Conservation (phyloP, 768 basidiomycete species). For the Russula griseocarnosa region DNA sequence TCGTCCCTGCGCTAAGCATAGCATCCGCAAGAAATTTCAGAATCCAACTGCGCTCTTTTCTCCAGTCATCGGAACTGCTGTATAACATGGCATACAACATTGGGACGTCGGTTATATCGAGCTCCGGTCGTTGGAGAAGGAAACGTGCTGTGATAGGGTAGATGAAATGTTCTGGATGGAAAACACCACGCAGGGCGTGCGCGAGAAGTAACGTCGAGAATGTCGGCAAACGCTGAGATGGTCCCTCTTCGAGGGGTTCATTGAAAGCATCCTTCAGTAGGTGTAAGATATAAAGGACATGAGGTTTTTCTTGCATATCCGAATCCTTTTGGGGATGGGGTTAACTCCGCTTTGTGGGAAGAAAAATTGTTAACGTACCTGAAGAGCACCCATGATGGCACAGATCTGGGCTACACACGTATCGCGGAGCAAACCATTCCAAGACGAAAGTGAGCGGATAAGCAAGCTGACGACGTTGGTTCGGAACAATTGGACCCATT, state of each 20-base stretch:
- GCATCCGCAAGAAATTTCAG: conserved; percentile 78
- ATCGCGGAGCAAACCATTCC: conserved; percentile 54
- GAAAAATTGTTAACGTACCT: conserved; percentile 44
- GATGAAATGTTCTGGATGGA: conserved; percentile 83
- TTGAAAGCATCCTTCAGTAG: conserved; percentile 58
- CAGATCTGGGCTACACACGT: conserved; percentile 60
- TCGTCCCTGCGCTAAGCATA: conserved; percentile 52
- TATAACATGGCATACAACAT: conserved; percentile 89
- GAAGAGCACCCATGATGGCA: conserved; percentile 54
- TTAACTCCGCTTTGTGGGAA: not conserved
- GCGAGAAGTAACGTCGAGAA: conserved; percentile 77
- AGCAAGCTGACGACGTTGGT: conserved; percentile 74
- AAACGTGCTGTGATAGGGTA: conserved; percentile 86
- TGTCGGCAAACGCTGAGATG: conserved; percentile 60
- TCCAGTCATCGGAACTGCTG: conserved; percentile 73
- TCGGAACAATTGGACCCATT: conserved; percentile 85
- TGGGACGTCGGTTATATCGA: conserved; percentile 82
- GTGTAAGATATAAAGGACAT: conserved; percentile 66
- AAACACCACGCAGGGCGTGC: conserved; percentile 76
- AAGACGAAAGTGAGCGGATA: conserved; percentile 67
- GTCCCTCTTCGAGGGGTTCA: conserved; percentile 37
- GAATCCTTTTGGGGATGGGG: conserved; percentile 45
- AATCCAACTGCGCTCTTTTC: conserved; percentile 88
- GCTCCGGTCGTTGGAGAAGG: conserved; percentile 79
- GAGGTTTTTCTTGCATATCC: conserved; percentile 73